Base-by-base conservation (phyloP, 805 yeast genomes). In the Hanseniaspora thailandica region DNA sequence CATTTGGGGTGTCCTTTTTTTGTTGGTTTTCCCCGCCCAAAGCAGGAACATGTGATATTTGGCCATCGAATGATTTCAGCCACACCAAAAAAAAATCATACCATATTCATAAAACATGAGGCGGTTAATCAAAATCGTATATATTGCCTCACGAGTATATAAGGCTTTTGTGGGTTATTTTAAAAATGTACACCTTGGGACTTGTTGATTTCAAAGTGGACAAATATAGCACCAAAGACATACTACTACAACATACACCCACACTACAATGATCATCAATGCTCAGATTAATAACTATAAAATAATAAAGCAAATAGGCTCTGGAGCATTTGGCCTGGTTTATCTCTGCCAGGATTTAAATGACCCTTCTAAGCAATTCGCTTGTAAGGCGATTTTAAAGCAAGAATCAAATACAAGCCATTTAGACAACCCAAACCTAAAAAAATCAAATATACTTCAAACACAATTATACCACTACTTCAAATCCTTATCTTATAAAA, bases 291-390 rank as follows among this genome's bases (percentile, higher is more conserved):
- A 65, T 53, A 63, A 63, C 52, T 63, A 55, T 47, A 57, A 57
- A 47, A 60, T 65, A 7, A 45, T 55, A 5, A 52, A 56, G 6
- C 65, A 64, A 44, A 61, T 66, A 10, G 95, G 96, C 7, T 76
- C 90, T 0, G 96, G 96, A 26, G 88, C 95, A 22, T 87, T 82
- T 61, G 95, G 95, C 4, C 71, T 83, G 31, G 90, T 87, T 7
- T 86, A 83, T 69, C 71, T 77, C 17, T 88, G 86, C 3, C 66
- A 74, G 55, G 83, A 86, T 62, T 58, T 72, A 20, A 61, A 59
- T 41, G 46, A 43, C 12, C 74, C 82, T 0, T 72, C 75, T 17
- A 66, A 71, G 46, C 67, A 70, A 20, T 80, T 71, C 60, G 96
- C 96, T 2, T 77, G 88, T 56, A 87, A 87, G 63, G 79, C 83